Evolutionary conservation across 805 yeast species (phyloP), one percentile per base, ranked within the genome.

Genomic region (Dipodascus albidus): DNA sequence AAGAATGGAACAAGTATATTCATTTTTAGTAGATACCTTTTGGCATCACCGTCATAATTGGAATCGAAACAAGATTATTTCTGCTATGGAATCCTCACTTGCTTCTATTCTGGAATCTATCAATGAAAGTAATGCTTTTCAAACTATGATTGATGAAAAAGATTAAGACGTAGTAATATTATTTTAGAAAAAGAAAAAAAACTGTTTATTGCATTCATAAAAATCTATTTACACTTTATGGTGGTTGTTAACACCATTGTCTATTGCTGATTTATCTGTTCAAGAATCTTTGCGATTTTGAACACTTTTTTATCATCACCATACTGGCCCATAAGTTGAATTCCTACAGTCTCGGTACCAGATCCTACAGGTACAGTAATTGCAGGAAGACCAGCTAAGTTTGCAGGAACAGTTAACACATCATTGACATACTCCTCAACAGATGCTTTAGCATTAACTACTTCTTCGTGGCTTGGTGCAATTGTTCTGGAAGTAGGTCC

Each of bases 381-480:
- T 0, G 96, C 80, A 0, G 99, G 99, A 1, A 91, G 66, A 0
- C 98, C 98, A 0, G 96, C 95, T 54, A 95, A 68, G 1, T 96
- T 89, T 44, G 93, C 85, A 0, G 99, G 97, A 2, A 89, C 85
- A 0, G 96, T 87, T 54, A 89, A 74, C 0, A 85, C 80, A 67
- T 93, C 99, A 65, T 88, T 86, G 52, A 83, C 73, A 60, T 85
- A 89, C 17, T 83, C 76, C 49, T 79, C 79, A 2, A 84, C 72
- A 2, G 84, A 76, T 3, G 65, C 60, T 21, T 74, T 70, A 3
- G 64, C 60, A 2, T 59, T 55, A 8, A 59, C 55, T 53, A 73
- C 77, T n/a, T 76, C 77, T 1, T 70, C 68, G 1, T 85, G 61
- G 3, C 71, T 73, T 24, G 79, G 85, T 15, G 91, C 83, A 15